Percentiles rank a stretch among this genome's conserved stretches.
Evolutionary conservation across 306 rosid species (phyloP).

Genomic region (Medicago ruthenica): DNA sequence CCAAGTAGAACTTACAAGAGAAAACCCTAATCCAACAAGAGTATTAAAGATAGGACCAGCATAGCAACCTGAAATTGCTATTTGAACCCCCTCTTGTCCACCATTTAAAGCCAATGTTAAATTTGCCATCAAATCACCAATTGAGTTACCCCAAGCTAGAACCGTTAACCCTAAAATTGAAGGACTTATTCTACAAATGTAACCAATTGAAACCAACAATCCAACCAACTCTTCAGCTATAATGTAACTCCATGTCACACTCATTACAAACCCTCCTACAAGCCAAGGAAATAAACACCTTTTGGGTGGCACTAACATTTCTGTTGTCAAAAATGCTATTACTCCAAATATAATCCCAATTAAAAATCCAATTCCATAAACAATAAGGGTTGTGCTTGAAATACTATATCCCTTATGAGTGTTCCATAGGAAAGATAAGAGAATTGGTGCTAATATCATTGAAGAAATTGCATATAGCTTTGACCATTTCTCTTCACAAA

Average conservation of each 20-base stretch:
- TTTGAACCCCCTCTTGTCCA: conserved; percentile 54
- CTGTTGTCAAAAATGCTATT: conserved; percentile 38
- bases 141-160: conserved; percentile 59
- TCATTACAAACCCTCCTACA: conserved; percentile 56
- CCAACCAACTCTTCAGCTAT: conserved; percentile 54
- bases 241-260: conserved; percentile 56
- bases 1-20: conserved; percentile 50
- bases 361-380: conserved; percentile 42
- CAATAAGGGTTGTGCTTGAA: conserved; percentile 22
- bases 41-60: conserved; percentile 56
- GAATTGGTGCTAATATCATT: conserved; percentile 47
- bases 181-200: conserved; percentile 48
- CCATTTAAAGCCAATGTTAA: conserved; percentile 49
- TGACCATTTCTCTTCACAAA: conserved; percentile 52
- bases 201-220: conserved; percentile 49
- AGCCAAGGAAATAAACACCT: conserved; percentile 51
- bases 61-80: conserved; percentile 52
- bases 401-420: conserved; percentile 25
- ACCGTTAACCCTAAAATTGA: conserved; percentile 53
- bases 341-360: conserved; percentile 47
- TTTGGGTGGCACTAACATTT: conserved; percentile 44
- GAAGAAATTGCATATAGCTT: conserved; percentile 49
- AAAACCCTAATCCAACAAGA: conserved; percentile 47
- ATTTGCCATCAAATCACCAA: conserved; percentile 57
- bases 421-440: conserved; percentile 37